These are phyloP conservation scores for Phytophthora chlamydospora DNA, from an alignment of 352 stramenopile species.

Conservation along the genomic window DNA sequence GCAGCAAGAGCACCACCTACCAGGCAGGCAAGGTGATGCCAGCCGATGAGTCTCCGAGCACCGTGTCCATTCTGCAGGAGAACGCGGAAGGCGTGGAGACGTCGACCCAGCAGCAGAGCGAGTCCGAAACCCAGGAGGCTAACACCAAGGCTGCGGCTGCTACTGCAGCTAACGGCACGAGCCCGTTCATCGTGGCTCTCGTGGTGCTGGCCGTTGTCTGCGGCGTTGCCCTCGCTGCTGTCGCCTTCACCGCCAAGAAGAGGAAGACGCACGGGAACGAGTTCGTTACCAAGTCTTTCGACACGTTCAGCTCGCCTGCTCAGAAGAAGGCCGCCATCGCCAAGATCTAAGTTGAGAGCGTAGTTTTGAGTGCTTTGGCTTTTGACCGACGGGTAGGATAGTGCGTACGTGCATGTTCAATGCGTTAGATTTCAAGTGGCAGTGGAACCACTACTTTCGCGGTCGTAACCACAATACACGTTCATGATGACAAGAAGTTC, in stretches of 20 bases:
- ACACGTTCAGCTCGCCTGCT: slow-evolving; percentile 37
- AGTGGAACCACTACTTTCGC: slow-evolving; percentile 39
- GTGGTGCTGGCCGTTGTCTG: slow-evolving; percentile 26
- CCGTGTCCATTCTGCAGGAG: slow-evolving; percentile 40
- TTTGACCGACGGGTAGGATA: slow-evolving; percentile 24
- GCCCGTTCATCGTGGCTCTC: slow-evolving; percentile 31
- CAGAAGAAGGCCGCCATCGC: slow-evolving; percentile 34
- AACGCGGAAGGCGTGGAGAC: slow-evolving; percentile 18
- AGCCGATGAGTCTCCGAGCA: slow-evolving; percentile 20
- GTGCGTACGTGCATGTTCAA: slow-evolving; percentile 32
- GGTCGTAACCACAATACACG: slow-evolving; percentile 34
- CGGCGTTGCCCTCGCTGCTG: slow-evolving; percentile 23
- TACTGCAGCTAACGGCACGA: slow-evolving; percentile 7
- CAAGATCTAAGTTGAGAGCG: slow-evolving; percentile 37
- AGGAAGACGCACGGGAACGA: slow-evolving; percentile 29
- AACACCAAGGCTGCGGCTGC: slow-evolving; percentile 24
- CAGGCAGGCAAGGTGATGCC: slow-evolving; percentile 30
- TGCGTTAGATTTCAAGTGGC: slow-evolving; percentile 36
- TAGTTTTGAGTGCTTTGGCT: slow-evolving; percentile 9
- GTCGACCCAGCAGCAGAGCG: too few relatives aligned
- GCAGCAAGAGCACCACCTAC: slow-evolving; percentile 4
- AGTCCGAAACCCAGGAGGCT: slow-evolving; percentile 12
- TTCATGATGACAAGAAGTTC: slow-evolving; percentile 27
- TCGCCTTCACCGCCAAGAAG: slow-evolving; percentile 33
- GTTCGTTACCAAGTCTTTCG: slow-evolving; percentile 32